Base-by-base conservation (phyloP, 306 rosid genomes). In the Cyclanthera cordifolia region DNA sequence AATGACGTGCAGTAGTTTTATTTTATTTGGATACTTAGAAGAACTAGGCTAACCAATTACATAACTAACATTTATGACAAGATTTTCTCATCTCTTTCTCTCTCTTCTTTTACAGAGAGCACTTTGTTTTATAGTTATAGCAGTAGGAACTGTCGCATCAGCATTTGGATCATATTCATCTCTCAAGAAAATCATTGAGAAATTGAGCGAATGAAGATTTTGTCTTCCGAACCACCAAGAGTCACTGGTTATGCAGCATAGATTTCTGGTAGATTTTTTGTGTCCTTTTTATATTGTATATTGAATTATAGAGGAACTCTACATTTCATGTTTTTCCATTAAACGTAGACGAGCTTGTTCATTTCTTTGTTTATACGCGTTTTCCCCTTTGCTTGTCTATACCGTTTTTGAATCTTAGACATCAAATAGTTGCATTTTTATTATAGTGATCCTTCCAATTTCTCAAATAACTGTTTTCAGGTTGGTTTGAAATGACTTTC, bases 91-190 rank as follows among this genome's bases (percentile, higher is more conserved):
- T 46, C 58, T 45, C 11, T 39, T 28, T 41, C 17, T 60, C 11
- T 63, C 32, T 14, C 17, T 6, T 10, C 30, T 63, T 1, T 73
- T 72, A 19, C 93, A 94, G 99, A 77, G 46, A 53, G 45, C 77
- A 23, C 73, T 86, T 39, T 90, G 99, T 78, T 19, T 53, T 34
- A 37, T 70, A 70, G 75, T 93, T 1, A 90, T 93, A 73, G 68
- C 53, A 30, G 85, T 82, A 53, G 93, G 93, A 2, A 76, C 63
- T 34, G 72, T 78, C n/a, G 81, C 82, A 4, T 69, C 87, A 30
- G 50, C 53, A 23, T 46, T 82, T 19, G 93, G 93, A 71, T 75
- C 90, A 12, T 87, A 79, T 78, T 79, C 93, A 0, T 79, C 93
- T 12, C 79, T 87, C 9, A 1, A 77, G 5, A 83, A 82, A 74